Evolutionary conservation across 23 red algal species (phyloP).

Genomic region (Gracilaria domingensis): DNA sequence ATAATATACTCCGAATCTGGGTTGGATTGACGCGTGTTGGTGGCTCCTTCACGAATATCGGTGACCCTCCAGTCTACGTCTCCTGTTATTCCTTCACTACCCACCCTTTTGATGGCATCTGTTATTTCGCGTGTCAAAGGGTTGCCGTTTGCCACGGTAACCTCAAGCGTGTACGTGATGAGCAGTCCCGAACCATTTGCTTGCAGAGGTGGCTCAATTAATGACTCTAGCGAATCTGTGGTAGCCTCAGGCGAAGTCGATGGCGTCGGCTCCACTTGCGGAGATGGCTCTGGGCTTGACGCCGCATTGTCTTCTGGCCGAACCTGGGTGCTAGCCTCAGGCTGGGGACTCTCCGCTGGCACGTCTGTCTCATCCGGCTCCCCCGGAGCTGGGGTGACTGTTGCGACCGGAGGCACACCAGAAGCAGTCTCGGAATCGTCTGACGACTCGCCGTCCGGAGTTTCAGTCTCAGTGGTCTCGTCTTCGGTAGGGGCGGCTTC

Average conservation of each 20-base stretch:
- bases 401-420: neutral
- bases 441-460: too few species aligned
- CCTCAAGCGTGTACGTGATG: constrained; percentile 5
- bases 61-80: neutral
- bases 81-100: neutral
- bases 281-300: neutral
- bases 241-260: neutral
- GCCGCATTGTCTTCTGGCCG: neutral
- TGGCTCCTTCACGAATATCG: neutral
- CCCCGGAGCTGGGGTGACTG: neutral
- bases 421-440: neutral
- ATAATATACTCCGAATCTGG: neutral
- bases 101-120: neutral
- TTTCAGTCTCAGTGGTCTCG: neutral
- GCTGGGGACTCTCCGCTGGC: neutral
- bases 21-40: neutral
- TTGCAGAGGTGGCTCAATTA: neutral
- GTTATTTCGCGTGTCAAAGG: constrained; percentile 17
- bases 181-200: neutral
- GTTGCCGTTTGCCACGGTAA: neutral
- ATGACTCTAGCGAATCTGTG: neutral
- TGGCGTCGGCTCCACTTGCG: neutral
- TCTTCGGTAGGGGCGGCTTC: neutral
- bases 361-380: neutral
- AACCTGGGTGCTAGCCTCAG: neutral